Evolutionary conservation across 352 stramenopile species (phyloP), one percentile per base, ranked within the genome.

Genomic region (Phytophthora chlamydospora): DNA sequence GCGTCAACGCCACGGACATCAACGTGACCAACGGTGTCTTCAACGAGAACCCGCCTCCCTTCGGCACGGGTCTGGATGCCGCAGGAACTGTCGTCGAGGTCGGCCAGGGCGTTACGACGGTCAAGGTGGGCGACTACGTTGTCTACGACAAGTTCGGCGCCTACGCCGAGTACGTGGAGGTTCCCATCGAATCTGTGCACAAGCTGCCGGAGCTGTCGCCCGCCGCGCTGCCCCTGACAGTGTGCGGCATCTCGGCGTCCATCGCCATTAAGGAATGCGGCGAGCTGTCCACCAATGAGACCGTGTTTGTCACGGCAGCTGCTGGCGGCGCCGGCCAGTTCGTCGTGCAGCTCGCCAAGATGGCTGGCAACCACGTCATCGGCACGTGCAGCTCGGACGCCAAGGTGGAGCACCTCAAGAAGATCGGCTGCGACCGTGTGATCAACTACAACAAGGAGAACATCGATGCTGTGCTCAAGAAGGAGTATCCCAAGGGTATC

Each of bases 261-360:
- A 71, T 82, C 13, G 74, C 79, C 4, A 79, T 89, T 13, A 78
- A 78, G 34, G 56, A 74, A 4, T 72, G 74, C 9, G 79, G 76
- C 11, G 45, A 89, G 33, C 76, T 89, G 46, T 68, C 62, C 14
- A 68, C 66, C 24, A 71, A 73, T 21, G 78, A 85, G 71, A 85
- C 71, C 4, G 75, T 88, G 44, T 65, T 88, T 21, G 78, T 88
- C 33, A 80, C 76, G 13, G 63, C 76, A 0, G 73, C 76, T 3
- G 76, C 76, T 13, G 88, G 88, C 7, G 88, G 83, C n/a, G 91
- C 83, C 12, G 88, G 88, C 5, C 62, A 92, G 17, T 88, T 91
- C 35, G 88, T 83, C 24, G 68, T 95, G 54, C 88, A 96, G 47
- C 67, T 97, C 27, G 86, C 85, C 45, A 91, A 91, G 43, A 77